Base-by-base conservation (phyloP, 2,329 filamentous ascomycete species). In the Neonectria hederae region DNA sequence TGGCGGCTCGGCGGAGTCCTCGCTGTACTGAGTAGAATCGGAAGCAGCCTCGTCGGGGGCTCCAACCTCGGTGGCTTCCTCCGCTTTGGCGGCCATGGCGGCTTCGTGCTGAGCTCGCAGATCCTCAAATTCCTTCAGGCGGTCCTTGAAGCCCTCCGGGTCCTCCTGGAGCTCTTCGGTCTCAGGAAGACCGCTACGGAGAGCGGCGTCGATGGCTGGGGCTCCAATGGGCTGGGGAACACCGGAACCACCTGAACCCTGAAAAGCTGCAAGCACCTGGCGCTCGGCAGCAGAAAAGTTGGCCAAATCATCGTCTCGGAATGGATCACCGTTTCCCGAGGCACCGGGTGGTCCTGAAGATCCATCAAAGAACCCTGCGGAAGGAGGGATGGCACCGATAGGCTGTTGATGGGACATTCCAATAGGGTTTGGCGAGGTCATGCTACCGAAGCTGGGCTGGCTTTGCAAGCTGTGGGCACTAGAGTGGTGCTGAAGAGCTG, bases 391-490 rank as follows among this genome's bases (percentile, higher is more conserved):
- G 14, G 86, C 84, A 2, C 85, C 87, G 10, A 87, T 82, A 5
- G 84, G 79, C 75, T 87, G 75, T 43, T 77, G 76, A 14, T 73
- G 69, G 32, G 75, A 80, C 72, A 83, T 89, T 11, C 88, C 89
- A 62, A 91, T 88, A 2, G 94, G 94, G 64, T 91, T 88, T 5
- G 94, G 94, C n/a, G 94, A 97, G 3, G 93, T 90, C 69, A 99
- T 97, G 79, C 92, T 97, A 19, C 95, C 93, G 76, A 96, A 97
- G 80, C 95, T 98, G 22, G 95, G 95, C 79, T 99, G 96, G 76
- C 94, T 97, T 76, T 99, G 96, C 63, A 99, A 86, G 76, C 95
- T 98, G 72, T 98, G 95, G 9, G 93, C 93, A 76, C 95, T 98
- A 1, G 93, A 94, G 76, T 98, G 94, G 75, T 98, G 96, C 73